Base-by-base conservation (phyloP, 1,284 basidiomycete genomes). In the Ganoderma resinaceum region DNA sequence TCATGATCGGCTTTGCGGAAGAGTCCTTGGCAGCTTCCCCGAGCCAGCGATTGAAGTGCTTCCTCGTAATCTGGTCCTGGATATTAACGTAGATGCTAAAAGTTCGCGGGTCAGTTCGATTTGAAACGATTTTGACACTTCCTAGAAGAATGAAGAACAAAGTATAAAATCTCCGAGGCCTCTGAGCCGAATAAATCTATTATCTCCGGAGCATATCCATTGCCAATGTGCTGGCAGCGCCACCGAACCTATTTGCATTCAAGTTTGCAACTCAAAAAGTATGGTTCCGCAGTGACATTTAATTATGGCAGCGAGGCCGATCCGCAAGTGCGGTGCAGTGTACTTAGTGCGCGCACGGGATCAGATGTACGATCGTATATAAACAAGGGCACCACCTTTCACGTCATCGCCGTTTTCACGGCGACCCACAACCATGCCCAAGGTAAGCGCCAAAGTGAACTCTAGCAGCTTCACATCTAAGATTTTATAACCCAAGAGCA, bases 21-120 rank as follows among this genome's bases (percentile, higher is more conserved):
- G 85, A 73, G 66, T 86, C 82, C 62, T 83, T 81, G 38, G 84
- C 83, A 33, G 86, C 83, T 0, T 82, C 81, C n/a, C 82, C 82
- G 55, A 94, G 86, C 95, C 95, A 97, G 74, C 84, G 75, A 61
- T 82, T 78, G 76, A 96, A 89, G 81, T 95, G 91, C 74, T 89
- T 85, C 74, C 94, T 92, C 75, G 96, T 88, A 76, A 98, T 93
- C 64, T 80, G 75, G 79, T 99, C 97, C 84, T 98, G 96, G 65
- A 96, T 92, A 60, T 85, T 83, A 65, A 97, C 86, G 81, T 99
- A 99, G 74, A 95, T 91, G 62, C 95, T 96, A 73, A 35, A 70
- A 37, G 66, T 66, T 16, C 6, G 26, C 35, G 16, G n/a, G 37
- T 60, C 37, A 60, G 58, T 26, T 37, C n/a, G 8, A 31, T 26